Evolutionary conservation across 2,329 filamentous ascomycete species (phyloP).

Genomic region (Fusarium tanahbumbuense): DNA sequence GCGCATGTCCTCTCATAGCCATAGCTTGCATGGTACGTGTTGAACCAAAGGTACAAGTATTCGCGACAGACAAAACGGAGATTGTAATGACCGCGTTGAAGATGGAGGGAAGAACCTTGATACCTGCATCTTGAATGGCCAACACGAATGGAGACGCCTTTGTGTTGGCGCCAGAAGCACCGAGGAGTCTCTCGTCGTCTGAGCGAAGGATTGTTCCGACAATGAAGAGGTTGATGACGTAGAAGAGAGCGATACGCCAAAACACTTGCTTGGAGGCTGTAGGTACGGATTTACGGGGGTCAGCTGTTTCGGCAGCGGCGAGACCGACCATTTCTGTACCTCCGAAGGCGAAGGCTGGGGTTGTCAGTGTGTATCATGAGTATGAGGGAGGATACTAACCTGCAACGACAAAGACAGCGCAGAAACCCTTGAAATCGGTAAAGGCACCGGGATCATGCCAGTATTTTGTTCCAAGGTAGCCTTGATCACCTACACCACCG

Average conservation of each 20-base stretch:
- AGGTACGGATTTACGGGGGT: conserved; percentile 83
- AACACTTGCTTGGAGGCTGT: conserved; percentile 93
- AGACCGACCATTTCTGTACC: conserved; percentile 82
- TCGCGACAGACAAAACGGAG: conserved; percentile 91
- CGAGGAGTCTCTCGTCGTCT: conserved; percentile 71
- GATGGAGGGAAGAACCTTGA: conserved; percentile 82
- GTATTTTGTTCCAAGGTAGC: conserved; percentile 82
- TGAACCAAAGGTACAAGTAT: conserved; percentile 90
- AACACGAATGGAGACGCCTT: conserved; percentile 92
- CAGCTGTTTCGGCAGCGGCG: conserved; percentile 79
- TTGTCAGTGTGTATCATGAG: background rate
- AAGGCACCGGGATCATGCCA: conserved; percentile 86
- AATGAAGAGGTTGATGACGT: conserved; percentile 83
- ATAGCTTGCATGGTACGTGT: conserved; percentile 90
- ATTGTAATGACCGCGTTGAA: conserved; percentile 97
- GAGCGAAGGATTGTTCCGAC: conserved; percentile 86
- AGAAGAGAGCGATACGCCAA: conserved; percentile 93
- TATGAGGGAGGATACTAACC: conserved; percentile 41
- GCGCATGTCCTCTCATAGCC: conserved; percentile 87
- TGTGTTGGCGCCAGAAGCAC: conserved; percentile 68
- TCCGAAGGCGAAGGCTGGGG: conserved; percentile 71
- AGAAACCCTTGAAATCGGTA: conserved; percentile 83
- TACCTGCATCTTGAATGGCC: conserved; percentile 85
- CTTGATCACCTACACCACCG: conserved; percentile 77
- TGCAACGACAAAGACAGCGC: conserved; percentile 79